These are phyloP conservation scores for Solanum chmielewskii DNA, from an alignment of 257 asterid genomes.

Conservation along the genomic window DNA sequence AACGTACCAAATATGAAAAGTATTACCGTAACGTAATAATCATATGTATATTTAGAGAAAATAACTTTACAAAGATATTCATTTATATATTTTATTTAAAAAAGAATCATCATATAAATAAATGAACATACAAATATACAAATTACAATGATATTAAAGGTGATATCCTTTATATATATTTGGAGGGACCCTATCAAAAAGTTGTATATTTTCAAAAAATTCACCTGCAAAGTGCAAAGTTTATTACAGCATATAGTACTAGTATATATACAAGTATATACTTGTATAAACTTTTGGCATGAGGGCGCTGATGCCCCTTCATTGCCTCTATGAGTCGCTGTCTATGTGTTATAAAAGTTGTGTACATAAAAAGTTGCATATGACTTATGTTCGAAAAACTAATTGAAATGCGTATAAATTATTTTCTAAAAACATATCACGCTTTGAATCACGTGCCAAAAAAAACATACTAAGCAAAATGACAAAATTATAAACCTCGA, in stretches of 20 bases:
- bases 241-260: not conserved
- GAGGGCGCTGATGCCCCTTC: not conserved
- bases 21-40: not conserved
- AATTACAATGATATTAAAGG: not conserved
- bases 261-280: not conserved
- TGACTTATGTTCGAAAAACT: fast-evolving
- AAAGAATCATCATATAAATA: not conserved
- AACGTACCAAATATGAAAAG: not conserved
- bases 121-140: not conserved
- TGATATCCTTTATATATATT: not conserved
- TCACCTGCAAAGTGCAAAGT: not conserved
- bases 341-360: not conserved
- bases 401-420: too few species aligned
- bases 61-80: not conserved
- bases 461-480: not conserved
- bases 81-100: not conserved
- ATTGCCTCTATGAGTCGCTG: not conserved
- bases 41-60: not conserved
- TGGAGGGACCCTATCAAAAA: not conserved
- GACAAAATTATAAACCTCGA: not conserved
- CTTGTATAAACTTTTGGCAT: not conserved
- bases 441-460: not conserved
- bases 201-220: not conserved
- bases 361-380: too few species aligned
- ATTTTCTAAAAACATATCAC: not conserved